Percentiles rank a stretch among this genome's conserved stretches.
Evolutionary conservation across 352 stramenopile species (phyloP).

Genomic region (Globisporangium mamillatum): DNA sequence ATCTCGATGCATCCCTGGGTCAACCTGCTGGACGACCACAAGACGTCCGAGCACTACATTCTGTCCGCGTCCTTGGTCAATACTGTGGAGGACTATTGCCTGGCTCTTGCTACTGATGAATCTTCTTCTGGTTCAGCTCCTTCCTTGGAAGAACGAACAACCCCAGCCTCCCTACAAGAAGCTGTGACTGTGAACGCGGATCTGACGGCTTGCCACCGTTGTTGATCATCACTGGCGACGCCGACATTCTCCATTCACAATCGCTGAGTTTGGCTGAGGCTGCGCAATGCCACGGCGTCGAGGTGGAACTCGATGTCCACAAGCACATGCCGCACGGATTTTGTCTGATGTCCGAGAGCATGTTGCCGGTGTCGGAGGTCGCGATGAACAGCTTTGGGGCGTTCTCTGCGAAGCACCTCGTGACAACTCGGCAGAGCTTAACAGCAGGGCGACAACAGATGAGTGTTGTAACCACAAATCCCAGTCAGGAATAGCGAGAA

Average conservation of each 20-base stretch:
- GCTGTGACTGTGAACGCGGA: conserved; percentile 13
- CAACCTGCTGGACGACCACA: too few species aligned
- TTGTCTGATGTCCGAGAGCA: conserved; percentile 21
- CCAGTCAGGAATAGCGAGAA: too few species aligned
- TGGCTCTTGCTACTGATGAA: too few species aligned
- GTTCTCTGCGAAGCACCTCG: conserved; percentile 25
- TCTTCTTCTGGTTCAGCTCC: neutral
- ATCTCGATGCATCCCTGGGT: conserved; percentile 22
- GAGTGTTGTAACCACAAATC: neutral
- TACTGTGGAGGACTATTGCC: conserved; percentile 7
- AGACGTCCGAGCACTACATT: too few species aligned
- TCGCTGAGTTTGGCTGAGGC: conserved; percentile 25
- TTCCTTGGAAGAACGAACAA: neutral
- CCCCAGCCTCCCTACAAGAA: neutral
- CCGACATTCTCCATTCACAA: conserved; percentile 31
- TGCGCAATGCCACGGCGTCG: conserved; percentile 25
- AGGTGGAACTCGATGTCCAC: conserved; percentile 39
- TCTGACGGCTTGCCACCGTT: conserved; percentile 27
- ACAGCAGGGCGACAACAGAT: neutral
- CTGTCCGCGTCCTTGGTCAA: too few species aligned
- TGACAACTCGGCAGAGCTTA: neutral
- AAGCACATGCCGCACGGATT: conserved; percentile 42
- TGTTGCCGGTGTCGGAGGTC: conserved; percentile 29
- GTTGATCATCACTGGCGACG: conserved; percentile 28
- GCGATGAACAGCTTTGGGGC: conserved; percentile 35